Base-by-base conservation (phyloP, 2,329 filamentous ascomycete genomes). In the Microsporum audouinii region DNA sequence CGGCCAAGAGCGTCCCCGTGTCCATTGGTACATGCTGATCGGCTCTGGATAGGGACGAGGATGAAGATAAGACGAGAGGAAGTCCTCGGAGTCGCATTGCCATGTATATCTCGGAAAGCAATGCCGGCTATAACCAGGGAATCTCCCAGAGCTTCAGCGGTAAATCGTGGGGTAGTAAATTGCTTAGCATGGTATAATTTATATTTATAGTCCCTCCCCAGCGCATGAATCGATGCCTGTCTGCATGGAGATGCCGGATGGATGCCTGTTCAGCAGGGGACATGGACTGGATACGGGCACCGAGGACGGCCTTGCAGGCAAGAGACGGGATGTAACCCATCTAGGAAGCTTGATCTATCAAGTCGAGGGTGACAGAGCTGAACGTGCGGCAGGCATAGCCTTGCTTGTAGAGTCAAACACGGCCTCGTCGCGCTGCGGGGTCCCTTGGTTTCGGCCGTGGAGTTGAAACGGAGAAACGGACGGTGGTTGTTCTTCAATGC, bases 51-150 rank as follows among this genome's bases (percentile, higher is more conserved):
- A 23, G n/a, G 31, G 14, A 36, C n/a, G 12, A 55, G n/a, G 31
- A 55, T 36, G 14, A 14, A 8, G 31, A 17, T 31, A 29, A 31
- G 33, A 36, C 2, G n/a, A n/a, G 29, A 55, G 3, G 94, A 94
- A 34, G 17, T 23, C 17, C 17, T 23, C 17, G 17, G 17, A 23
- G 17, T 23, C 17, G 17, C 17, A 97, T 75, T 39, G 99, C 78
- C 27, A 92, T 89, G 39, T 43, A 43, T 43, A 43, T 23, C n/a
- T 43, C 39, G 39, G 39, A n/a, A 43, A n/a, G 39, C 39, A 43
- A 43, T 14, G 39, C 39, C 39, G 39, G n/a, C 17, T 43, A 43
- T 43, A 43, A 6, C 39, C 39, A 43, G 39, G 39, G 39, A 6
- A 43, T 43, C 14, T 43, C 39, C 39, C 39, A 43, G n/a, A 43